Base-by-base conservation (phyloP, 345 rosid species). In the Hirschfeldia incana region DNA sequence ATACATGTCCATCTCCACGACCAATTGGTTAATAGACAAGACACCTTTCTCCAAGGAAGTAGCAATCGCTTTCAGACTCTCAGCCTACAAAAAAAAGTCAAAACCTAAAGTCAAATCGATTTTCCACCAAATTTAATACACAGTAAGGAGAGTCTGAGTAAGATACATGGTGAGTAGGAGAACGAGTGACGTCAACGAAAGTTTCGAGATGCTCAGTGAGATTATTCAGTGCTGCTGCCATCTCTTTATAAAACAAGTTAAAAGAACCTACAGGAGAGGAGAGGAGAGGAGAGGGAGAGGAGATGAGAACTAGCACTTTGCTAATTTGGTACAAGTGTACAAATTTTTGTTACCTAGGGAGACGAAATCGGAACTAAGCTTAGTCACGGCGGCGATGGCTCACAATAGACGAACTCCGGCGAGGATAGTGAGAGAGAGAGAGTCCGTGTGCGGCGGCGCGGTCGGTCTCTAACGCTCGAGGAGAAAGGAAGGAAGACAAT, bases 1-100 rank as follows among this genome's bases (percentile, higher is more conserved):
- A 87, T 91, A 93, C 93, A 88, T 73, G 1, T 83, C 96, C 98
- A 95, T 86, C 87, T 92, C 98, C 79, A 73, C 81, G 72, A 90
- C 98, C 98, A 93, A 70, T 69, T 75, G 55, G 73, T 73, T 82
- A 27, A 91, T 46, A 44, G 94, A 76, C 72, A 93, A 69, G 17
- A 53, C 58, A 84, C 80, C 83, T 21, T 85, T 86, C 88, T 86
- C 88, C 87, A 95, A 49, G 62, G 85, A 87, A 46, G 89, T 84
- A 78, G 84, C 91, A 80, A 95, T 79, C 4, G 83, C 86, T 39
- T 84, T 87, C 76, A 89, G 77, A 76, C 91, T 86, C 32, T 88
- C 88, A 82, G 85, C 94, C 98, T 95, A 85, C 5, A 57, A 16
- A 6, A 6, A 3, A 62, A 13, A 51, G n/a, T 5, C 5, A 11